phyloP scores from a whole-genome alignment of 768 basidiomycete species.

The Termitomyces sp. region DNA sequence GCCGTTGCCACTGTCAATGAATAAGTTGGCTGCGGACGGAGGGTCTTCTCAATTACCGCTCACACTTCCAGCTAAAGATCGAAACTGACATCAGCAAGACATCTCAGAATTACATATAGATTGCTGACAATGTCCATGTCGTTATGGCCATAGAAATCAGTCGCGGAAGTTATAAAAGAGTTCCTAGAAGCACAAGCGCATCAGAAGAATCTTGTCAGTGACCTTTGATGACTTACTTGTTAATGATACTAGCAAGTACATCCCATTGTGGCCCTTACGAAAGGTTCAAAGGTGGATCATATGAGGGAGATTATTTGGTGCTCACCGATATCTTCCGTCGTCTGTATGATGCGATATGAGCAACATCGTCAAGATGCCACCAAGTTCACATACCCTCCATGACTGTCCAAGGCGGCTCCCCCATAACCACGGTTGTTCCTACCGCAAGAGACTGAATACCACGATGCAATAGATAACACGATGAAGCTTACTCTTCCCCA shows the following conservation, averaged over 20 bases:
- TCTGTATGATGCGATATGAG: conserved; percentile 29
- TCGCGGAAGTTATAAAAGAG: conserved; percentile 62
- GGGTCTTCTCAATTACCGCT: conserved; percentile 4
- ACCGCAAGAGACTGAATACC: not conserved
- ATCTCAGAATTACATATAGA: not conserved
- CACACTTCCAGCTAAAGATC: conserved; percentile 51
- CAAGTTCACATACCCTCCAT: conserved; percentile 48
- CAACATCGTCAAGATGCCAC: not conserved
- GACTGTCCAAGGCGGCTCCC: conserved; percentile 53
- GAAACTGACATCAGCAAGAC: not conserved
- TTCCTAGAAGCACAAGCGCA: conserved; percentile 38
- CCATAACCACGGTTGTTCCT: conserved; percentile 57
- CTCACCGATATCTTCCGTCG: conserved; percentile 46
- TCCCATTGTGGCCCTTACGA: conserved; percentile 40
- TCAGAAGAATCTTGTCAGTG: not conserved
- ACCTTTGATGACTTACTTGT: conserved; percentile 35
- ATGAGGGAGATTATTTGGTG: not conserved
- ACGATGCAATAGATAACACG: not conserved
- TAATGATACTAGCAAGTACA: conserved; percentile 55
- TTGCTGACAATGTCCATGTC: conserved; percentile 63
- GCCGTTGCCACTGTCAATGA: conserved; percentile 52
- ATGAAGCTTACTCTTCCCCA: conserved; percentile 57
- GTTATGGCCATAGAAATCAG: conserved; percentile 65
- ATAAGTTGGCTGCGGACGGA: not conserved
- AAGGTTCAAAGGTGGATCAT: not conserved